phyloP scores from a whole-genome alignment of 2,329 filamentous ascomycete species.

The Nothopassalora personata region DNA sequence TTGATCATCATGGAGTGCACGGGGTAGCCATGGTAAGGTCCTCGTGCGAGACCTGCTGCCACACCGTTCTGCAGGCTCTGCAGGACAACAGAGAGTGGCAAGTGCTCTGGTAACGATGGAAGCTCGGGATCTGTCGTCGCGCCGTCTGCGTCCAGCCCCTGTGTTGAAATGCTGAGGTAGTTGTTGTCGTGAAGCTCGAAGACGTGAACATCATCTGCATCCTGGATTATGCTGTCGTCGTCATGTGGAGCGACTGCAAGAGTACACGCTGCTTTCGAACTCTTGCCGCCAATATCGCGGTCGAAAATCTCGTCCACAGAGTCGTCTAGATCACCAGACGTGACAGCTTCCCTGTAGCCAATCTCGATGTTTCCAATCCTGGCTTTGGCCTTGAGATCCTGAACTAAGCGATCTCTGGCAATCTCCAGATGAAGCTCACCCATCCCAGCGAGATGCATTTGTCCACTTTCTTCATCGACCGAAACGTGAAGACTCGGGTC shows the following conservation, averaged over 20 bases:
- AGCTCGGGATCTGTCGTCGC: conserved; percentile 37
- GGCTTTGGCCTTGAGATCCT: conserved; percentile 81
- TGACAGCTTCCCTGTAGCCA: conserved; percentile 82
- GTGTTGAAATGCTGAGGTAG: conserved; percentile 53
- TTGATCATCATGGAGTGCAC: conserved; percentile 69
- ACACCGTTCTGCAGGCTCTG: conserved; percentile 68
- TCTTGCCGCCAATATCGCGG: conserved; percentile 71
- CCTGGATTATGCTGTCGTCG: not conserved
- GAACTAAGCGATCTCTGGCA: conserved; percentile 77
- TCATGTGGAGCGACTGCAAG: conserved; percentile 51
- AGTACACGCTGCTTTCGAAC: conserved; percentile 70
- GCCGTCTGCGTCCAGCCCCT: conserved; percentile 42
- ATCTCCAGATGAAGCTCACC: conserved; percentile 94
- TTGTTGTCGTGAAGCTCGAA: conserved; percentile 62
- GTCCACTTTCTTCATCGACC: conserved; percentile 81
- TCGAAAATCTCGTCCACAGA: conserved; percentile 65
- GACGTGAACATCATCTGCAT: conserved; percentile 30
- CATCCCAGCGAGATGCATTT: conserved; percentile 93
- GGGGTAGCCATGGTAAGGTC: conserved; percentile 73
- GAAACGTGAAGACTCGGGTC: conserved; percentile 86
- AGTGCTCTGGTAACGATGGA: conserved; percentile 50
- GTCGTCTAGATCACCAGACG: conserved; percentile 54
- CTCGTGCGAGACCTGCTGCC: conserved; percentile 75
- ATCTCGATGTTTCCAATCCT: conserved; percentile 89
- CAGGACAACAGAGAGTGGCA: conserved; percentile 47